phyloP scores from a whole-genome alignment of 192 early-diverging fungal species.

The Coemansia sp. region DNA sequence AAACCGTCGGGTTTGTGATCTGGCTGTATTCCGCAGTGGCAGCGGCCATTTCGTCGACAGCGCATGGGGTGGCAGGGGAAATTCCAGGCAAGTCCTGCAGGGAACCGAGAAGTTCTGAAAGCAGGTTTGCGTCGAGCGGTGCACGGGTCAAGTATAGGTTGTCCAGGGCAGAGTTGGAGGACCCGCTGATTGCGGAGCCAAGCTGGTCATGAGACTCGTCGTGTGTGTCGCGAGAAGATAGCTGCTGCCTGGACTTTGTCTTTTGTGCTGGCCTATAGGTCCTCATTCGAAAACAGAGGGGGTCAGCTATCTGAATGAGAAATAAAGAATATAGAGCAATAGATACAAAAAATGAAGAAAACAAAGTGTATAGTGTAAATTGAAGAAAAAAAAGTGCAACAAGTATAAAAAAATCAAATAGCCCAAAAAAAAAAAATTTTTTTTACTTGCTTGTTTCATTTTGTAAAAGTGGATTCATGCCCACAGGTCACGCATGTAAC shows the following conservation, averaged over 20 bases:
- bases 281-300: background rate
- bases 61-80: background rate
- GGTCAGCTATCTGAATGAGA: background rate
- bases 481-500: slow-evolving; percentile 53
- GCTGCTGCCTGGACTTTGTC: background rate
- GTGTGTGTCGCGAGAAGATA: background rate
- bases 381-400: background rate
- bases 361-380: slow-evolving; percentile 1
- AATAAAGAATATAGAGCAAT: no score
- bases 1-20: slow-evolving; percentile 18
- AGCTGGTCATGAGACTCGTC: background rate
- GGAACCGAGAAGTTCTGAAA: slow-evolving; percentile 21
- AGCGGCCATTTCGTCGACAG: background rate
- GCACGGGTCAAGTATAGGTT: slow-evolving; percentile 7
- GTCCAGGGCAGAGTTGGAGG: background rate
- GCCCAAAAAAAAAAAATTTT: slow-evolving; percentile 3
- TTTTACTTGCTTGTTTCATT: background rate
- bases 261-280: background rate
- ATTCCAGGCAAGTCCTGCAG: slow-evolving; percentile 1
- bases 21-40: slow-evolving; percentile 1
- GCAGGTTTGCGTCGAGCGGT: slow-evolving; percentile 18
- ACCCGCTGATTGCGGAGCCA: background rate
- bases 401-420: background rate
- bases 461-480: slow-evolving; percentile 1
- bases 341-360: background rate